Base-by-base conservation (phyloP, 2,329 filamentous ascomycete genomes). In the Trichoderma asperellum region DNA sequence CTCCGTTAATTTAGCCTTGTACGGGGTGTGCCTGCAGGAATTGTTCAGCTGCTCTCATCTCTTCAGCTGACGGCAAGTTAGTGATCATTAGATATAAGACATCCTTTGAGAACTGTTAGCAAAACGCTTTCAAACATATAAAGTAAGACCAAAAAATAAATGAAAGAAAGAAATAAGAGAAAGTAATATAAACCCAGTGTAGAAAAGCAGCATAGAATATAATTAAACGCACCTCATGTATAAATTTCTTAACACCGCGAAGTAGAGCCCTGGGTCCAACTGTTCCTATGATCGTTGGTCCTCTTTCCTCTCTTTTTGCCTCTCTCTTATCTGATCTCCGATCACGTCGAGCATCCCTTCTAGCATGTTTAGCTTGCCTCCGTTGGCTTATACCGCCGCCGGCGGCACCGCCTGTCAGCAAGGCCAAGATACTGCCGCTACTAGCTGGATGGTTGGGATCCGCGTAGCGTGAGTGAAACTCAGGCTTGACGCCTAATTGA, bases 391-490 rank as follows among this genome's bases (percentile, higher is more conserved):
- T 21, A 7, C 60, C 37, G n/a, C 53, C 55, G 2, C 52, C 37
- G 1, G 55, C 32, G 6, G 66, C 68, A 21, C 75, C 75, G 1
- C 72, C 75, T 2, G 76, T 76, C 2, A 76, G 21, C 2, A 77
- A 67, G 5, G 76, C 75, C 1, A 77, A 63, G 4, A 73, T 47
- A n/a, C 74, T 74, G 3, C 76, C 76, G 16, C 75, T 77, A 53
- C 71, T 71, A 1, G 73, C 76, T 16, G 75, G 76, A 55, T 77
- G 75, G 14, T 72, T 77, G 2, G 76, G 76, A 29, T 77, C 76
- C 2, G 76, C 73, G 35, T 77, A 77, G 4, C 75, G 69, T 2
- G 76, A 77, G 18, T 67, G 71, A 29, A 78, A 78, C 21, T 72
- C 69, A 1, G 72, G 72, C 59, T 73, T 73, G 3, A 72, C 73